Base-by-base conservation (phyloP, 2,329 filamentous ascomycete species). In the Cladosporium sp. region DNA sequence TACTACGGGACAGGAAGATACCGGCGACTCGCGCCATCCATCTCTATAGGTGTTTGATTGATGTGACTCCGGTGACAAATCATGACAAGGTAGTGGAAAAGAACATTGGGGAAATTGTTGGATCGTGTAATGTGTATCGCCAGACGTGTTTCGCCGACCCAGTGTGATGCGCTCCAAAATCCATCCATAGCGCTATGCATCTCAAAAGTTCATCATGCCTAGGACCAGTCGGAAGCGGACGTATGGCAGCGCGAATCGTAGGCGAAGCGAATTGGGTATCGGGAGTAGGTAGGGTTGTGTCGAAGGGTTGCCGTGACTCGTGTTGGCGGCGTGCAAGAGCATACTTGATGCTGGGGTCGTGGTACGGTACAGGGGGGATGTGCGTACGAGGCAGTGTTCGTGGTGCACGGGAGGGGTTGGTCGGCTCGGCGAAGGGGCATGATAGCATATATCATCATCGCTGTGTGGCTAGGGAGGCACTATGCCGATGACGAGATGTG, bases 371-470 rank as follows among this genome's bases (percentile, higher is more conserved):
- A n/a, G 20, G 47, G 47, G 47, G 25, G 34, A 37, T 50, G 47
- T 50, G 47, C 47, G 47, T 50, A 50, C 47, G 47, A 50, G 47
- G 34, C 47, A 17, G 34, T 50, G 6, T 24, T 50, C 47, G 47
- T 50, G 47, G 47, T 50, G 47, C 47, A 50, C 47, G 47, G 47
- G 47, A 50, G 25, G 47, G 47, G 47, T 32, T 50, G 47, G 47
- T 50, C 47, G 47, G 47, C 25, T 35, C 34, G 47, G 47, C 47
- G 47, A 22, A 13, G 32, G 28, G 8, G 28, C 28, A 32, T 32
- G 28, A 22, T 35, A 25, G 36, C 19, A 37, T 50, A 37, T 24
- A 25, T n/a, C 20, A 32, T 35, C 47, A 22, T 50, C 19, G 32
- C 34, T 17, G 28, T 20, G 20, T 45, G 24, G 42, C 47, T 25